These are phyloP conservation scores for Lumnitzera littorea DNA, from an alignment of 345 rosid species.

Conservation along the genomic window DNA sequence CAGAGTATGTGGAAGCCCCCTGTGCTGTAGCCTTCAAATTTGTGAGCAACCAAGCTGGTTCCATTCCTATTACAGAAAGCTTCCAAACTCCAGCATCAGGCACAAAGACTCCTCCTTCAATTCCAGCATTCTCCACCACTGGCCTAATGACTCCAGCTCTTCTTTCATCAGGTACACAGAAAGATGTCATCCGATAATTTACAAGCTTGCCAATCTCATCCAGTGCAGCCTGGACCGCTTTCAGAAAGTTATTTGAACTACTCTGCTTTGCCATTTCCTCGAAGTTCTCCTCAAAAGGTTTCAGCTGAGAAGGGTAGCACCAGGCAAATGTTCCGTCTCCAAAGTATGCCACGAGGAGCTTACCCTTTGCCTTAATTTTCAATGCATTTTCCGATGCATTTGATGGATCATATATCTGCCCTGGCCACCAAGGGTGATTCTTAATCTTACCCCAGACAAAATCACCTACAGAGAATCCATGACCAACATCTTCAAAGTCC, in stretches of 20 bases:
- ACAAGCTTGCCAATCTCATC: conserved; percentile 62
- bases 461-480: conserved; percentile 63
- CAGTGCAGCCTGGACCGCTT: conserved; percentile 48
- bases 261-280: conserved; percentile 50
- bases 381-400: conserved; percentile 70
- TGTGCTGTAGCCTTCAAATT: conserved; percentile 39
- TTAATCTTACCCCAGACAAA: conserved; percentile 93
- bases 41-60: conserved; percentile 40
- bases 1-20: conserved; percentile 21
- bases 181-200: conserved; percentile 49
- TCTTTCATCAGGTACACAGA: conserved; percentile 38
- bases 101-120: conserved; percentile 57
- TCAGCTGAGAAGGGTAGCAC: conserved; percentile 77
- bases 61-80: conserved; percentile 34
- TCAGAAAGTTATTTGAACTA: conserved; percentile 38
- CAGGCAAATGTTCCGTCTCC: conserved; percentile 91
- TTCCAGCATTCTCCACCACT: conserved; percentile 53
- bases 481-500: conserved; percentile 23
- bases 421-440: conserved; percentile 99
- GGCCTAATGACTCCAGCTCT: conserved; percentile 25
- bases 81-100: conserved; percentile 47
- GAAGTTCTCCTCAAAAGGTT: conserved; percentile 64
- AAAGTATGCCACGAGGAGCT: conserved; percentile 73
- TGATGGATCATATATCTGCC: conserved; percentile 62
- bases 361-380: conserved; percentile 44